Conservation (phyloP, 768 basidiomycete species). For the Lyophyllum semitale region DNA sequence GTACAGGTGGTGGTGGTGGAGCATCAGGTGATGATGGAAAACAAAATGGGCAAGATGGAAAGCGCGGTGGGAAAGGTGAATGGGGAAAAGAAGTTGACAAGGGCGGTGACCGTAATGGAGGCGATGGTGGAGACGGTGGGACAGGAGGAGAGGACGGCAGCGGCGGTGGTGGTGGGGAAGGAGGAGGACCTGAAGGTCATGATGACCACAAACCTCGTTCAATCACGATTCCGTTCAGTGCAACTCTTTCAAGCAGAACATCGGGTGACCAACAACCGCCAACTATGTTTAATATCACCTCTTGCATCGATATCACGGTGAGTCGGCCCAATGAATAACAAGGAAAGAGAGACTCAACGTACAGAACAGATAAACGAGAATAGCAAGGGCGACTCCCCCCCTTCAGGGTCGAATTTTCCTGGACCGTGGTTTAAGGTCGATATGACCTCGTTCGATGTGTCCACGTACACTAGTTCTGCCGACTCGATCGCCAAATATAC, state of each 20-base stretch:
- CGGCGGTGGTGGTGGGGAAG: not conserved
- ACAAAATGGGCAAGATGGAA: not conserved
- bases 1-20: not conserved
- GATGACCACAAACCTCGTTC: not conserved
- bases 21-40: not conserved
- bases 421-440: not conserved
- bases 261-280: too few relatives aligned
- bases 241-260: not conserved
- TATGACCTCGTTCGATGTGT: not conserved
- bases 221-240: not conserved
- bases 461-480: not conserved
- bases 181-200: not conserved
- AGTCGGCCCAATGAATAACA: not conserved
- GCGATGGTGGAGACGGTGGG: not conserved
- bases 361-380: not conserved
- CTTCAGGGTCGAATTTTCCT: not conserved
- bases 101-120: not conserved
- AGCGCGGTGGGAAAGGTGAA: not conserved
- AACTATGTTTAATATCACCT: not conserved
- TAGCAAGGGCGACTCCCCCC: not conserved
- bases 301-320: constrained; percentile 1
- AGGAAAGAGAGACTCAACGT: not conserved
- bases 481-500: not conserved
- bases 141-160: too few relatives aligned
- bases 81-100: not conserved